Percentiles rank a stretch among this genome's conserved stretches.
Evolutionary conservation across 2,329 filamentous ascomycete genomes (phyloP).

Genomic region (Sordariomycetes sp.): DNA sequence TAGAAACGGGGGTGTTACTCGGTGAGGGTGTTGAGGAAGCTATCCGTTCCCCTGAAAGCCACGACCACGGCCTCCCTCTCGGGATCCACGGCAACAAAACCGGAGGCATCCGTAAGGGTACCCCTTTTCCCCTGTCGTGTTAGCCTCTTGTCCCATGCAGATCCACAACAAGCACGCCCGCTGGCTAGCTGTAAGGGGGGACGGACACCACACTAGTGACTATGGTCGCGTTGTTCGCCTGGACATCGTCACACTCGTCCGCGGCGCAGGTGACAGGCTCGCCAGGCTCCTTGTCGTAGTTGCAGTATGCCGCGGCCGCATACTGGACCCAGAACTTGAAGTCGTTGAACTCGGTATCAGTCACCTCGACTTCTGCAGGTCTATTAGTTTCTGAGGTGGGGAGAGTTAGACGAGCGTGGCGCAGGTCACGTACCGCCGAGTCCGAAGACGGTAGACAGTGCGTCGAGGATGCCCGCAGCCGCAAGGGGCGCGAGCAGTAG

Average conservation of each 20-base stretch:
- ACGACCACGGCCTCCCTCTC: conserved; percentile 43
- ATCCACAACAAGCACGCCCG: not conserved
- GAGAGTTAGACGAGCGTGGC: not conserved
- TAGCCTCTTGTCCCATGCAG: not conserved
- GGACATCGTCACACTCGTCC: conserved; percentile 30
- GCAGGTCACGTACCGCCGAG: not conserved
- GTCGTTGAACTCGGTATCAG: conserved; percentile 19
- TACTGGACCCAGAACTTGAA: conserved; percentile 41
- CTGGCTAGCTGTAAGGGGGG: not conserved
- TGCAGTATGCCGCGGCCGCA: conserved; percentile 42
- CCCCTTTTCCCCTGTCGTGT: not conserved
- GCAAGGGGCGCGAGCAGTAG: not conserved
- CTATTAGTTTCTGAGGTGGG: not conserved
- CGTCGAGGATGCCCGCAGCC: not conserved
- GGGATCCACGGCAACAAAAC: conserved; percentile 32
- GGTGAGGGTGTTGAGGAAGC: conserved; percentile 50
- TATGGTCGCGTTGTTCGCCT: conserved; percentile 29
- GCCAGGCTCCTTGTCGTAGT: conserved; percentile 27
- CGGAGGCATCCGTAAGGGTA: not conserved
- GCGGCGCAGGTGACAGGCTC: conserved; percentile 29
- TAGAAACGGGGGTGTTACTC: conserved; percentile 20
- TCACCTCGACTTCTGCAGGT: conserved; percentile 13
- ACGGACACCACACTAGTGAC: conserved; percentile 29
- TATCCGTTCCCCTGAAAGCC: conserved; percentile 47
- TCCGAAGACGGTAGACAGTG: not conserved